phyloP scores from a whole-genome alignment of 805 yeast species.

The Yarrowia bubula region DNA sequence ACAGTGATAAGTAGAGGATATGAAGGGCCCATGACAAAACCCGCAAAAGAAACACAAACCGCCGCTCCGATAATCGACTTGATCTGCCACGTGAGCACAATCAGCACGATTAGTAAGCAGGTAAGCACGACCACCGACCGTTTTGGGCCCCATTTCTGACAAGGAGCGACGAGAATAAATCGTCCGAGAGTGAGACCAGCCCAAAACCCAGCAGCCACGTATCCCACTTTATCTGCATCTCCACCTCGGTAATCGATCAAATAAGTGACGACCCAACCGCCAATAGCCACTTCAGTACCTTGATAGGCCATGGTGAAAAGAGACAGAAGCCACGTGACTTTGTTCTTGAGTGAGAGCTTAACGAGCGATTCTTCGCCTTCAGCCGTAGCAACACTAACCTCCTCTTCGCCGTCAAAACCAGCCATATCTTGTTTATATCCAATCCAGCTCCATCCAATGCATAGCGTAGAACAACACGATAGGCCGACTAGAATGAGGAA shows the following conservation, averaged over 20 bases:
- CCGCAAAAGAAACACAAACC: slow-evolving; percentile 49
- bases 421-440: slow-evolving; percentile 33
- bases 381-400: background rate
- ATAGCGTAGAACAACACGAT: slow-evolving; percentile 41
- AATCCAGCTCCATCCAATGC: slow-evolving; percentile 47
- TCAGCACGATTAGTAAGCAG: background rate
- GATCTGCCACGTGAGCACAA: slow-evolving; percentile 39
- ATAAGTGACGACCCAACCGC: slow-evolving; percentile 70
- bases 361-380: background rate
- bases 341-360: slow-evolving; percentile 23
- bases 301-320: slow-evolving; percentile 58
- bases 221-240: slow-evolving; percentile 50
- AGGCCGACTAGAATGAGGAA: slow-evolving; percentile 49
- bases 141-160: slow-evolving; percentile 14
- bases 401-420: background rate
- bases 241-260: slow-evolving; percentile 55
- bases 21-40: slow-evolving; percentile 64
- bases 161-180: slow-evolving; percentile 42
- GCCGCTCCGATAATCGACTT: slow-evolving; percentile 42
- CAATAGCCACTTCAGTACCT: slow-evolving; percentile 68
- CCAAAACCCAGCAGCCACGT: slow-evolving; percentile 70
- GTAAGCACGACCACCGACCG: slow-evolving; percentile 2
- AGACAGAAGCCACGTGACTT: slow-evolving; percentile 47
- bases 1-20: slow-evolving; percentile 72
- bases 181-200: slow-evolving; percentile 67